Conservation (phyloP, 1,284 basidiomycete species). For the Moesziomyces sp. region DNA sequence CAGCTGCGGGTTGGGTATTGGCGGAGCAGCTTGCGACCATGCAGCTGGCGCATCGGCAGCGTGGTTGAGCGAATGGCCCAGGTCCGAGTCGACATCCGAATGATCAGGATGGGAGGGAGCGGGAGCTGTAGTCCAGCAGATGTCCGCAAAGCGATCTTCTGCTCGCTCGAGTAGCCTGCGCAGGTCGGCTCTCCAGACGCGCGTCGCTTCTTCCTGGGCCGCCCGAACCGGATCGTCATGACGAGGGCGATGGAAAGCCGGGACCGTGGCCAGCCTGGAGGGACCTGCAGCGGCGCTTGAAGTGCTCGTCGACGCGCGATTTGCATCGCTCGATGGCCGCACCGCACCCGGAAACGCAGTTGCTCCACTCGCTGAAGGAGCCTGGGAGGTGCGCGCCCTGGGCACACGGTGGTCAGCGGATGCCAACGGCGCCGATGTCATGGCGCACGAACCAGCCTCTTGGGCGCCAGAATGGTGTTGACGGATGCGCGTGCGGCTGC, state of each 20-base stretch:
- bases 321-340: neutral
- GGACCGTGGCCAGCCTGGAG: conserved; percentile 2
- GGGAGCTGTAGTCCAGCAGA: conserved; percentile 51
- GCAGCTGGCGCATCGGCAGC: neutral
- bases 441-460: neutral
- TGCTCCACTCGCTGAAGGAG: neutral
- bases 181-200: conserved; percentile 53
- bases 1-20: neutral
- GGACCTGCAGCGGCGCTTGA: conserved; percentile 9
- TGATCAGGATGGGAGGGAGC: conserved; percentile 7
- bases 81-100: conserved; percentile 12
- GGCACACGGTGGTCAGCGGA: neutral
- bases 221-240: conserved; percentile 31
- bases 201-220: conserved; percentile 44
- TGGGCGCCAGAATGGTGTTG: neutral
- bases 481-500: neutral
- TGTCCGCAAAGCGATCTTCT: conserved; percentile 55
- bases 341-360: neutral
- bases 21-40: neutral
- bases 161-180: conserved; percentile 42
- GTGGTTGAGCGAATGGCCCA: conserved; percentile 5
- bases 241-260: neutral
- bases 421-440: neutral
- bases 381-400: neutral
- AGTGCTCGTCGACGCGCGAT: neutral